phyloP scores from a whole-genome alignment of 345 rosid genomes.

The Firmiana major region DNA sequence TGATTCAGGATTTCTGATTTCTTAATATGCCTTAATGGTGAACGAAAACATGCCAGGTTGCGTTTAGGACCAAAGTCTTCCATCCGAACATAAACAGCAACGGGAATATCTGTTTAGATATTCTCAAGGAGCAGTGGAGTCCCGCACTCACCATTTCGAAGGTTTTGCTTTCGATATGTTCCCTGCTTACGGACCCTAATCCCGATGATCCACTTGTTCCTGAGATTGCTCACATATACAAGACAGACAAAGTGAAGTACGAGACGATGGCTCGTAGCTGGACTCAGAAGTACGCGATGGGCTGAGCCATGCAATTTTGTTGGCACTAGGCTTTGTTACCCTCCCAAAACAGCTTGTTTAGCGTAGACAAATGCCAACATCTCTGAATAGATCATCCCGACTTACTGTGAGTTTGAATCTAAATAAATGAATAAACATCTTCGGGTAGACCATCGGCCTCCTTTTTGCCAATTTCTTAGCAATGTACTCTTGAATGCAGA shows the following conservation, averaged over 20 bases:
- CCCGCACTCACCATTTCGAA: conserved; percentile 51
- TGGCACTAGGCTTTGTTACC: not conserved
- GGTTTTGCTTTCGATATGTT: conserved; percentile 41
- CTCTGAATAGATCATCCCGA: not conserved
- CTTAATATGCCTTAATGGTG: not conserved
- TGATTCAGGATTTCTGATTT: not conserved
- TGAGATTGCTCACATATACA: conserved; percentile 41
- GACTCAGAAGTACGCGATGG: conserved; percentile 47
- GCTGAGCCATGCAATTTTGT: not conserved
- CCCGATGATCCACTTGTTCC: conserved; percentile 44
- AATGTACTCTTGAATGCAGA: not conserved
- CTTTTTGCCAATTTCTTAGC: not conserved
- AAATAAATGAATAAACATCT: conserved; percentile 3
- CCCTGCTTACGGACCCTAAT: conserved; percentile 40
- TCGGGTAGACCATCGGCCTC: not conserved
- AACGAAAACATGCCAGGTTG: conserved; percentile 26
- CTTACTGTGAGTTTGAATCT: not conserved
- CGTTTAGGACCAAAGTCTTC: conserved; percentile 40
- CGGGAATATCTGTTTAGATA: conserved; percentile 48
- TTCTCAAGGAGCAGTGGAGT: conserved; percentile 49
- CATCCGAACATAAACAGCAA: conserved; percentile 43
- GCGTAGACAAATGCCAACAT: conserved; percentile 20
- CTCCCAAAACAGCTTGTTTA: not conserved
- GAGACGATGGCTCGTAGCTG: conserved; percentile 39
- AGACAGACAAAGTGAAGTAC: conserved; percentile 31